Evolutionary conservation across 164 flowering plant species (phyloP), one percentile per base, ranked within the genome.

Genomic region (Vitis rotundifolia): DNA sequence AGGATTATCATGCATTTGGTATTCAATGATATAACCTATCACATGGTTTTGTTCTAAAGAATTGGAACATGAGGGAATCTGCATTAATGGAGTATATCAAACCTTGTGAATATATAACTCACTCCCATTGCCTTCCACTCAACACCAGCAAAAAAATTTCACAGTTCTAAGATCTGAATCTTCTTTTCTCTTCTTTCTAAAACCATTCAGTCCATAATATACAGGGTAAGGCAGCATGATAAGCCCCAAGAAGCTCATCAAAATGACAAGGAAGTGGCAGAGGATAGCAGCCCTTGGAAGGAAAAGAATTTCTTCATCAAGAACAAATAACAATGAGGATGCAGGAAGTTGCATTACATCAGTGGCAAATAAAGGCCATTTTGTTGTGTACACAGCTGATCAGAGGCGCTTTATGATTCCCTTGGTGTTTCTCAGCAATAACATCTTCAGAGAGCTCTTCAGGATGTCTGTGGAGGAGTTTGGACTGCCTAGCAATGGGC

Each of bases 401-500:
- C 31, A 60, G 12, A 76, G 19, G 16, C 69, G 75, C 7, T 76
- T 68, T 29, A 48, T 29, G 61, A 51, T 76, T 59, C 79, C 79
- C 0, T 47, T 72, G 61, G 56, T 18, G 19, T 76, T 68, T 59
- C 72, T 76, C 8, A 64, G 64, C 49, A 68, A 59, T 11, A n/a
- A 44, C 9, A 51, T 72, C 59, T 18, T 76, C 37, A 31, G 31
- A 48, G 75, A 71, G 55, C 68, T 76, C 1, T 56, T 76, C 48
- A 61, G 19, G n/a, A 26, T 71, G 50, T 51, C 75, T 28, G 79
- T 59, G 56, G 26, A 22, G 1, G 26, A 22, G 26, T 76, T 72
- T 68, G 76, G 79, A 15, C 16, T 76, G 10, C 67, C 76, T 11
- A 44, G 76, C 15, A 15, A 64, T 12, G 70, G 66, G 12, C 79